Percentiles rank a stretch among this genome's conserved stretches.
Conservation (phyloP, 139 green algal species). For the Chlamydomonas eustigma region DNA sequence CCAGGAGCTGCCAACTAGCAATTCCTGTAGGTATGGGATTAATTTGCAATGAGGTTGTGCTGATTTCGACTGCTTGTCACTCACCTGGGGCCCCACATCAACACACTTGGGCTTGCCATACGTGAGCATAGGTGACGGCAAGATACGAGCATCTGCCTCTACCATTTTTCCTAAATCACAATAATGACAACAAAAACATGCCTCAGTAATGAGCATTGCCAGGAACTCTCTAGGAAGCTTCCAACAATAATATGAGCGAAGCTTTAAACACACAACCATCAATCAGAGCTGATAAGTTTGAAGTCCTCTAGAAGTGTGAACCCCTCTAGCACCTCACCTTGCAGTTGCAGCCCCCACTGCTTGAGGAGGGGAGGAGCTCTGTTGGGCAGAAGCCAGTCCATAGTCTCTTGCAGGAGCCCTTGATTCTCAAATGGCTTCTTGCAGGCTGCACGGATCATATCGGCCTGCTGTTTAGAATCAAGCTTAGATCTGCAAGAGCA, state of each 20-base stretch:
- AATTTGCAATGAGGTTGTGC: not conserved
- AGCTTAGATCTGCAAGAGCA: slow-evolving; percentile 23
- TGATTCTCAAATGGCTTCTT: slow-evolving; percentile 18
- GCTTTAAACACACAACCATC: no score
- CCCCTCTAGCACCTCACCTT: not conserved
- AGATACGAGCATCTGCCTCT: slow-evolving; percentile 25
- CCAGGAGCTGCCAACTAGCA: no score
- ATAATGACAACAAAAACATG: no score
- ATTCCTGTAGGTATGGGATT: no score
- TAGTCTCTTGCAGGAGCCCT: not conserved
- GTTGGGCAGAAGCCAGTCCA: not conserved
- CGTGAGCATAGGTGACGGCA: slow-evolving; percentile 48
- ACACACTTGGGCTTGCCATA: slow-evolving; percentile 35
- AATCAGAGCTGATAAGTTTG: no score
- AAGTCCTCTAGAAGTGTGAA: not conserved
- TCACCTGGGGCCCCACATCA: slow-evolving; percentile 22
- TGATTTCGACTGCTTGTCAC: not conserved
- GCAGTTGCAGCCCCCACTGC: not conserved
- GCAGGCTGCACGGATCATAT: slow-evolving; percentile 28
- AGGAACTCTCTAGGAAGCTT: no score
- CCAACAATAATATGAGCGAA: no score
- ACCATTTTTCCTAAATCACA: slow-evolving; percentile 13
- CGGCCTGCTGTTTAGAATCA: slow-evolving; percentile 12
- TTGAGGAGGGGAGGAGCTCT: not conserved
- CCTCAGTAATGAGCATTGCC: no score